These are phyloP conservation scores for Drechslerella stenobrocha DNA, from an alignment of 2,329 filamentous ascomycete species.

Conservation along the genomic window DNA sequence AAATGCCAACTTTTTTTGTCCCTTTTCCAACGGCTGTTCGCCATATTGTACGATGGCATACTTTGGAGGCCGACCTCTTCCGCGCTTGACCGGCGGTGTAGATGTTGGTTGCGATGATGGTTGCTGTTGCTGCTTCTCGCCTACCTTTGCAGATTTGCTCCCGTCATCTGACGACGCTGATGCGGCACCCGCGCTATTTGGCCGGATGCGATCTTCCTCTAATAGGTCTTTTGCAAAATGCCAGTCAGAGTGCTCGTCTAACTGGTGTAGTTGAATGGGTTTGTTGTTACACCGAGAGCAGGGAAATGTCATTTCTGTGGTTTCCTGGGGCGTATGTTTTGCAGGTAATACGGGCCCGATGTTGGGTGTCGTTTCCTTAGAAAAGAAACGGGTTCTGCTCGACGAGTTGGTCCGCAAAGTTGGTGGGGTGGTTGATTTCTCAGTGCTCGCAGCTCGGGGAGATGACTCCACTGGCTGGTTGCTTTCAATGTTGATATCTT, in stretches of 20 bases:
- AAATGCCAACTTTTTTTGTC: slow-evolving; percentile 66
- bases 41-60: slow-evolving; percentile 49
- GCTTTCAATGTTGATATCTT: slow-evolving; percentile 7
- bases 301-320: slow-evolving; percentile 65
- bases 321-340: slow-evolving; percentile 57
- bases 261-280: slow-evolving; percentile 60
- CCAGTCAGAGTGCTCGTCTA: slow-evolving; percentile 85
- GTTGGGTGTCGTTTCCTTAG: slow-evolving; percentile 42
- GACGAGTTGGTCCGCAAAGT: slow-evolving; percentile 35
- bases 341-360: slow-evolving; percentile 56
- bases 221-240: slow-evolving; percentile 89
- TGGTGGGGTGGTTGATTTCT: slow-evolving; percentile 23
- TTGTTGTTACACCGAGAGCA: slow-evolving; percentile 53
- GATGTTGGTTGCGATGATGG: slow-evolving; percentile 49
- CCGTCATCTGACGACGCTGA: slow-evolving; percentile 52
- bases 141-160: slow-evolving; percentile 54
- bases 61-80: slow-evolving; percentile 33
- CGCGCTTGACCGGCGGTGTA: slow-evolving; percentile 32
- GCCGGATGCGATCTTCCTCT: slow-evolving; percentile 62
- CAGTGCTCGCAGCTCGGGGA: neutral
- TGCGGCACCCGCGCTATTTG: slow-evolving; percentile 54
- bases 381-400: slow-evolving; percentile 36
- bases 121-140: slow-evolving; percentile 52
- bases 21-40: slow-evolving; percentile 59
- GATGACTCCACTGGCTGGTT: neutral